Conservation (phyloP, 2,329 filamentous ascomycete genomes). For the Exophiala mesophila region DNA sequence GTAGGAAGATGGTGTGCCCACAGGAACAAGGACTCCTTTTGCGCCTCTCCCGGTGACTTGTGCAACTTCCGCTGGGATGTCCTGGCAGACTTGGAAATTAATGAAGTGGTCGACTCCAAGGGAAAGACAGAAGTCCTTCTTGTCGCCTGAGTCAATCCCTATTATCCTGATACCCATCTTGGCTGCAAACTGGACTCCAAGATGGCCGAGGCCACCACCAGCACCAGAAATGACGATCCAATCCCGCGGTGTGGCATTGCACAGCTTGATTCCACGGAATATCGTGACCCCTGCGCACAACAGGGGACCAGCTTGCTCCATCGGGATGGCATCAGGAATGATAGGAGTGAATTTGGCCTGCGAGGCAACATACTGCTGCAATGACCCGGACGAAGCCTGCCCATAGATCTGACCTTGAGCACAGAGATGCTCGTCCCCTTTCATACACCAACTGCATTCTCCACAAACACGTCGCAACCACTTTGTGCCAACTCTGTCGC, state of each 20-base stretch:
- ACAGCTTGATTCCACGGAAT: conserved; percentile 14
- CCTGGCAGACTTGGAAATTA: not conserved
- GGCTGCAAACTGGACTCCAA: conserved; percentile 69
- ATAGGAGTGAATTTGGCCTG: too few species aligned
- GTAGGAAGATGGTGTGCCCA: conserved; percentile 2
- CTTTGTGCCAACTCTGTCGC: conserved; percentile 42
- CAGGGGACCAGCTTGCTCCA: conserved; percentile 34
- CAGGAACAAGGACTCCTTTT: conserved; percentile 1
- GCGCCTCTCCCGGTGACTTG: conserved; percentile 1
- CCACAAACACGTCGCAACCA: conserved; percentile 2
- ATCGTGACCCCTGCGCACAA: conserved; percentile 31
- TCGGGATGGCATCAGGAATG: too few species aligned
- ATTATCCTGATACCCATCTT: conserved; percentile 65
- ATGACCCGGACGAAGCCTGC: too few species aligned
- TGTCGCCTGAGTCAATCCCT: conserved; percentile 58
- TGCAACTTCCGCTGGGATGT: not conserved
- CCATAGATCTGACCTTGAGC: too few species aligned
- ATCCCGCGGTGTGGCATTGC: conserved; percentile 25
- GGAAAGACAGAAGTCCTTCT: conserved; percentile 3
- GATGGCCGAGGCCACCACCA: conserved; percentile 69
- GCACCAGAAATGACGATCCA: conserved; percentile 64
- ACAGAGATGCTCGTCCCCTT: conserved; percentile 4
- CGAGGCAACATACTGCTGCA: too few species aligned
- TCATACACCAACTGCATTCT: not conserved
- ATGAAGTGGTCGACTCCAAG: conserved; percentile 2